phyloP scores from a whole-genome alignment of 495 filamentous ascomycete species.

The Letharia lupina region DNA sequence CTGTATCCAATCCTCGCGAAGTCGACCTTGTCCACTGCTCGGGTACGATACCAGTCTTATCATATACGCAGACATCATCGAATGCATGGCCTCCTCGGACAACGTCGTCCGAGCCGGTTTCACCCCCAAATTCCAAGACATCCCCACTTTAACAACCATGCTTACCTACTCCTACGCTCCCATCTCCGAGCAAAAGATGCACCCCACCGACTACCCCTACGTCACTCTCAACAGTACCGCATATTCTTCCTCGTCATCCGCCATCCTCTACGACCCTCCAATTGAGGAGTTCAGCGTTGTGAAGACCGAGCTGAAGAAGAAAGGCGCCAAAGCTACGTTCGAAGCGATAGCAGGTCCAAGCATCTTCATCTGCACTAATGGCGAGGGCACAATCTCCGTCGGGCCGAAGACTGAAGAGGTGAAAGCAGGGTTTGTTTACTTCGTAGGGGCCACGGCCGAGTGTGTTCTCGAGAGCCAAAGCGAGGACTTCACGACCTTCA shows the following conservation, averaged over 20 bases:
- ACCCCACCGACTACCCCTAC: conserved; percentile 73
- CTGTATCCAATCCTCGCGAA: not conserved
- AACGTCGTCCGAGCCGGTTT: conserved; percentile 97
- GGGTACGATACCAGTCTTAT: not conserved
- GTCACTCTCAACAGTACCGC: conserved; percentile 67
- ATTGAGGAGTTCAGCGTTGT: conserved; percentile 96
- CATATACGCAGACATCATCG: conserved; percentile 64
- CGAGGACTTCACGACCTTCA: conserved; percentile 73
- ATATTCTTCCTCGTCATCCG: conserved; percentile 62
- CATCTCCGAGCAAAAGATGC: conserved; percentile 88
- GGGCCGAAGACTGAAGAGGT: conserved; percentile 67
- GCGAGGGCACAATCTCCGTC: conserved; percentile 73
- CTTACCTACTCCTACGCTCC: conserved; percentile 91
- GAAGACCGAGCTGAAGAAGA: conserved; percentile 61
- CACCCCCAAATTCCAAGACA: conserved; percentile 97
- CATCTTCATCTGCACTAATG: conserved; percentile 81
- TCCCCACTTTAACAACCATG: conserved; percentile 81
- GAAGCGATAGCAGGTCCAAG: conserved; percentile 81
- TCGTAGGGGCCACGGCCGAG: conserved; percentile 87
- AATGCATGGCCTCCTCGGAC: conserved; percentile 97
- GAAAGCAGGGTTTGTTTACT: conserved; percentile 76
- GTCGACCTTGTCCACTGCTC: not conserved
- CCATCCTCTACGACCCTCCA: conserved; percentile 80
- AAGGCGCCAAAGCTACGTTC: conserved; percentile 74
- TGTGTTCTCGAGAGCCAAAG: conserved; percentile 62